Percentiles rank a stretch among this genome's conserved stretches.
Conservation (phyloP, 2,329 filamentous ascomycete species). For the Gliomastix tumulicola region DNA sequence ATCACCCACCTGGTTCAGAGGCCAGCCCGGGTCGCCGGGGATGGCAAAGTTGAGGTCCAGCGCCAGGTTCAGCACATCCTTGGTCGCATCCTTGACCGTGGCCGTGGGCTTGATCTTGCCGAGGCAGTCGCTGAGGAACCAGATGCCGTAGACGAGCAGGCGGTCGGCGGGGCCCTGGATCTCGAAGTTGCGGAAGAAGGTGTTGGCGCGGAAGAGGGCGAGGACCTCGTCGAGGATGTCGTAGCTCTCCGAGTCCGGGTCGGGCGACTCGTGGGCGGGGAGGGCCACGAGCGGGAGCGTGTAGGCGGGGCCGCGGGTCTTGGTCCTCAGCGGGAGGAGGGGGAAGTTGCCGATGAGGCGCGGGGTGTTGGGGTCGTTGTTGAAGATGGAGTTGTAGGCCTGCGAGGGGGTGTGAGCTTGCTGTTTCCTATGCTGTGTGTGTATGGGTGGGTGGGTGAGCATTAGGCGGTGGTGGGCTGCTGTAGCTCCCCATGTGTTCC, state of each 20-base stretch:
- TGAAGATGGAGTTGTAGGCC: conserved; percentile 98
- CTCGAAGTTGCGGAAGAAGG: conserved; percentile 98
- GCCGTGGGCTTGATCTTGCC: conserved; percentile 76
- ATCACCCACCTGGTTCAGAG: conserved; percentile 74
- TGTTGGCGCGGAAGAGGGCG: conserved; percentile 91
- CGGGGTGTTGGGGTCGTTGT: conserved; percentile 63
- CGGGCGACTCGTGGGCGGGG: conserved; percentile 55
- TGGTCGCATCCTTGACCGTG: conserved; percentile 48
- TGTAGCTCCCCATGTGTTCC: too few relatives aligned
- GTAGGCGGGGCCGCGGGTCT: conserved; percentile 91
- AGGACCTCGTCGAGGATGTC: conserved; percentile 94
- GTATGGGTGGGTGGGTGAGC: too few relatives aligned
- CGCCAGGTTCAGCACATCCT: conserved; percentile 85
- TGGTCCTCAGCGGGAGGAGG: conserved; percentile 87
- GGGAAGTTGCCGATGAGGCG: conserved; percentile 81
- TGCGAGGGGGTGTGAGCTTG: conserved; percentile 23
- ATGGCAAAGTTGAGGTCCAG: conserved; percentile 90
- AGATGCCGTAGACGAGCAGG: conserved; percentile 91
- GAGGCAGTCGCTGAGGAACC: conserved; percentile 88
- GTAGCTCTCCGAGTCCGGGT: conserved; percentile 87
- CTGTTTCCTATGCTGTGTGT: too few relatives aligned
- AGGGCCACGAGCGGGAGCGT: conserved; percentile 62
- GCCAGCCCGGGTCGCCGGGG: conserved; percentile 87
- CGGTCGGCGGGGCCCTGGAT: conserved; percentile 94
- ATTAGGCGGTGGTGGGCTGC: too few relatives aligned